Conservation (phyloP, 495 filamentous ascomycete genomes). For the Trypethelium eluteriae region DNA sequence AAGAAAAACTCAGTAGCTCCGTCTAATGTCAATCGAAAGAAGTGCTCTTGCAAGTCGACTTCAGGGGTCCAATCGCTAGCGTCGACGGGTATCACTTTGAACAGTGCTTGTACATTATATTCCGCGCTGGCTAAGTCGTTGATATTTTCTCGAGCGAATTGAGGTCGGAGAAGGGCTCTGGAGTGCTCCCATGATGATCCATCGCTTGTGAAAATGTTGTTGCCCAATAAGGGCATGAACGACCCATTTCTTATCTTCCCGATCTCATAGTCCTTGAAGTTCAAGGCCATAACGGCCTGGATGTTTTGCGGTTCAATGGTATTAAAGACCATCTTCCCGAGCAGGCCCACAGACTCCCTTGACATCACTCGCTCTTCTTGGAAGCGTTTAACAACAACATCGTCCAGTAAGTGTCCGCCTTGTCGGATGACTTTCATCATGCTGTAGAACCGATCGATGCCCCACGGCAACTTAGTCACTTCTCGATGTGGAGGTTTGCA, state of each 20-base stretch:
- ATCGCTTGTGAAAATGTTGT: conserved; percentile 62
- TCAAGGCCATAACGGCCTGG: conserved; percentile 47
- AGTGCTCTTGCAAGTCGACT: conserved; percentile 45
- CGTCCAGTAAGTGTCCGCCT: conserved; percentile 10
- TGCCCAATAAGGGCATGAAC: conserved; percentile 46
- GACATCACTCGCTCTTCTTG: conserved; percentile 26
- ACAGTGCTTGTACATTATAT: conserved; percentile 23
- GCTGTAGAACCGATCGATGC: conserved; percentile 9
- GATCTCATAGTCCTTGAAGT: conserved; percentile 41
- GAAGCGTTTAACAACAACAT: conserved; percentile 8
- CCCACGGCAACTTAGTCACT: neutral
- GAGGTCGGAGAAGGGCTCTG: conserved; percentile 46
- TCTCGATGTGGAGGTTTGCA: conserved; percentile 17
- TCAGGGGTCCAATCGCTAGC: conserved; percentile 25
- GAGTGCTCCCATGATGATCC: conserved; percentile 57
- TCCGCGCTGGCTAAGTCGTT: conserved; percentile 24
- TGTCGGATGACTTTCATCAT: neutral
- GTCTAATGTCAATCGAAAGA: conserved; percentile 60
- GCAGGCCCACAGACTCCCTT: conserved; percentile 30
- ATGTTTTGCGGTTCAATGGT: conserved; percentile 51
- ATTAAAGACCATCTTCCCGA: conserved; percentile 14
- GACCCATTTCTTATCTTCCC: conserved; percentile 14
- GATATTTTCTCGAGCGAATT: conserved; percentile 45
- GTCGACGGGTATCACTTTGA: conserved; percentile 26
- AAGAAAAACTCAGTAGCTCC: conserved; percentile 64